Evolutionary conservation across 164 flowering plant genomes (phyloP).

Genomic region (Annona squamosa): DNA sequence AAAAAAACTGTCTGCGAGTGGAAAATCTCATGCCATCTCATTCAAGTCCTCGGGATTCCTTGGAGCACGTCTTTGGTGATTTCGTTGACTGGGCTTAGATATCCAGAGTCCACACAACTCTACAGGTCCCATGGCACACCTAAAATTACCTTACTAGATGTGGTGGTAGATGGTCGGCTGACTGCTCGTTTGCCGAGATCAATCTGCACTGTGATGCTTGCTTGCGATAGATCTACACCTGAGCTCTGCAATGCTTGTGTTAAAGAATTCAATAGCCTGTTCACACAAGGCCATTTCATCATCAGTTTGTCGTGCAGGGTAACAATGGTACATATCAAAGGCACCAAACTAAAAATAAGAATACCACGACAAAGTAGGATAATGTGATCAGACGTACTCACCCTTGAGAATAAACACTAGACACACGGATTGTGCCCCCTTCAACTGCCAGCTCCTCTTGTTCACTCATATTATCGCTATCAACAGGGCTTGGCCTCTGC

Average conservation of each 20-base stretch:
- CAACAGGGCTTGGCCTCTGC: constrained; percentile 27
- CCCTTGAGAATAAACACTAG: constrained; percentile 83
- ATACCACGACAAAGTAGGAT: not conserved
- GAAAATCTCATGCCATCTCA: no score
- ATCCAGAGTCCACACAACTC: no score
- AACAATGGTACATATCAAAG: not conserved
- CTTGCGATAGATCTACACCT: constrained; percentile 82
- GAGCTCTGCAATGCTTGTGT: constrained; percentile 78
- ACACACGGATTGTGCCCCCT: constrained; percentile 83
- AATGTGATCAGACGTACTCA: constrained; percentile 14
- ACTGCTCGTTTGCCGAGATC: constrained; percentile 70
- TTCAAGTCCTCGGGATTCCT: no score
- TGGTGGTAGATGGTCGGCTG: constrained; percentile 18
- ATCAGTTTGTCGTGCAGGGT: not conserved
- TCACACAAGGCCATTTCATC: constrained; percentile 3
- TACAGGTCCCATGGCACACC: not conserved
- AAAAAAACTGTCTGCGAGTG: no score
- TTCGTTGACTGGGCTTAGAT: no score
- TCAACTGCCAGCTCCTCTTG: constrained; percentile 62
- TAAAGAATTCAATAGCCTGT: constrained; percentile 72
- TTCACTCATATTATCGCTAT: constrained; percentile 29
- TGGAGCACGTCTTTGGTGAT: no score
- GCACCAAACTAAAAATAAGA: not conserved
- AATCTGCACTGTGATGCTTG: constrained; percentile 86
- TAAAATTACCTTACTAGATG: constrained; percentile 42